Conservation (phyloP, 768 basidiomycete species). For the Mycena albidolilacea region DNA sequence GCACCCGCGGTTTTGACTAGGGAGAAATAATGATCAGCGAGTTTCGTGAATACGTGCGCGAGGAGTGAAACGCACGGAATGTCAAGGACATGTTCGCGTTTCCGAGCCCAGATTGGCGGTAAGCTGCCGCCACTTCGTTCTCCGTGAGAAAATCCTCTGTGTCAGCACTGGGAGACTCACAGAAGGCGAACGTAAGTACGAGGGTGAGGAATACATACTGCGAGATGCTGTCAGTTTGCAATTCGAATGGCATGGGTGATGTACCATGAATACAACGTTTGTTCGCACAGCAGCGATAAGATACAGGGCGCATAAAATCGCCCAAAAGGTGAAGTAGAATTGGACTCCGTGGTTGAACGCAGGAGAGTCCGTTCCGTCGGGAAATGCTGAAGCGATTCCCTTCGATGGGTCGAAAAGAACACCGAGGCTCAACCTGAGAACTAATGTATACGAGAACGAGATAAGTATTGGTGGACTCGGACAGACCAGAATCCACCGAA, state of each 20-base stretch:
- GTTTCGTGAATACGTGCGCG: too few species aligned
- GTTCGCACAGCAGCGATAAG: constrained; percentile 35
- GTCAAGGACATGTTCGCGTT: constrained; percentile 25
- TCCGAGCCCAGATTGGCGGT: constrained; percentile 24
- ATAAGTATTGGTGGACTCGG: neutral
- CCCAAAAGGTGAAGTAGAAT: constrained; percentile 38
- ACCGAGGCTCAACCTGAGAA: constrained; percentile 36
- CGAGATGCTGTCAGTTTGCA: neutral
- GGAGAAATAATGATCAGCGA: neutral
- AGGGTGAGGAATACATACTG: constrained; percentile 34
- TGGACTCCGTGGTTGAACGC: constrained; percentile 35
- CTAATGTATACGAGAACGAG: neutral
- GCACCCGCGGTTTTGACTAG: constrained; percentile 35
- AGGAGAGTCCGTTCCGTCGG: constrained; percentile 18
- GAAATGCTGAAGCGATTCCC: constrained; percentile 30
- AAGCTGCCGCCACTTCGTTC: constrained; percentile 14
- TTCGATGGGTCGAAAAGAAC: constrained; percentile 37
- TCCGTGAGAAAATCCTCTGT: neutral
- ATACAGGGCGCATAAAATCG: constrained; percentile 32
- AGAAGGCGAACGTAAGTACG: constrained; percentile 27
- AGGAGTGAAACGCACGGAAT: constrained; percentile 7
- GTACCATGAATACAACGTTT: constrained; percentile 34
- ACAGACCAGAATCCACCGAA: constrained; percentile 41
- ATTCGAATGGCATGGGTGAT: neutral
- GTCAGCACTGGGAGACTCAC: neutral